Evolutionary conservation across 768 basidiomycete genomes (phyloP).

Genomic region (Infundibulicybe gibba): DNA sequence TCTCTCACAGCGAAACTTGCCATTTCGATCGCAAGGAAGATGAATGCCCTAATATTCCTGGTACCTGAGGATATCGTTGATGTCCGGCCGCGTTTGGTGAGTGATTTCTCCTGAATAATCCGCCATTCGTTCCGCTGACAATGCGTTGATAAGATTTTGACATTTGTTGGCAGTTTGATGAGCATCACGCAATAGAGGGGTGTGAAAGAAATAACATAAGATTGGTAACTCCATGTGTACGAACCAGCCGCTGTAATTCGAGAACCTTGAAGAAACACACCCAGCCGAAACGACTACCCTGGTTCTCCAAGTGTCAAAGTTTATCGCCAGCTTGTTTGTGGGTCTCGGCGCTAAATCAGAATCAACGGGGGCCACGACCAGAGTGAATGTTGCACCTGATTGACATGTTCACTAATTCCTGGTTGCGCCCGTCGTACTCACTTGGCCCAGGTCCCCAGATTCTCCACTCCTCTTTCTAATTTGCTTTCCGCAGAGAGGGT

Average conservation of each 20-base stretch:
- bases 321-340: too few relatives aligned
- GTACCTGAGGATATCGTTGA: constrained; percentile 98
- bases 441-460: too few relatives aligned
- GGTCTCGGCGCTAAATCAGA: too few relatives aligned
- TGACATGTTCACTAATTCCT: background rate
- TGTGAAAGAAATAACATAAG: constrained; percentile 2
- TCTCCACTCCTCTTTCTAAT: background rate
- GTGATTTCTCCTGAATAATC: constrained; percentile 21
- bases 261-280: too few relatives aligned
- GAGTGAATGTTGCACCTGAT: background rate
- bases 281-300: too few relatives aligned
- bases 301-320: too few relatives aligned
- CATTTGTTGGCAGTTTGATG: constrained; percentile 95
- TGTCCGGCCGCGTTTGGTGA: constrained; percentile 82
- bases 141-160: constrained; percentile 64
- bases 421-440: background rate
- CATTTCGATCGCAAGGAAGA: constrained; percentile 98
- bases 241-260: too few relatives aligned
- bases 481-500: constrained; percentile 13
- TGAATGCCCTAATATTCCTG: constrained; percentile 93
- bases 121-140: background rate
- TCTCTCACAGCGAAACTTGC: constrained; percentile 79
- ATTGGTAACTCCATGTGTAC: constrained; percentile 1
- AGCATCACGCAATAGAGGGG: constrained; percentile 43
- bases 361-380: background rate